These are phyloP conservation scores for Parascedosporium putredinis DNA, from an alignment of 2,329 filamentous ascomycete species.

Conservation along the genomic window DNA sequence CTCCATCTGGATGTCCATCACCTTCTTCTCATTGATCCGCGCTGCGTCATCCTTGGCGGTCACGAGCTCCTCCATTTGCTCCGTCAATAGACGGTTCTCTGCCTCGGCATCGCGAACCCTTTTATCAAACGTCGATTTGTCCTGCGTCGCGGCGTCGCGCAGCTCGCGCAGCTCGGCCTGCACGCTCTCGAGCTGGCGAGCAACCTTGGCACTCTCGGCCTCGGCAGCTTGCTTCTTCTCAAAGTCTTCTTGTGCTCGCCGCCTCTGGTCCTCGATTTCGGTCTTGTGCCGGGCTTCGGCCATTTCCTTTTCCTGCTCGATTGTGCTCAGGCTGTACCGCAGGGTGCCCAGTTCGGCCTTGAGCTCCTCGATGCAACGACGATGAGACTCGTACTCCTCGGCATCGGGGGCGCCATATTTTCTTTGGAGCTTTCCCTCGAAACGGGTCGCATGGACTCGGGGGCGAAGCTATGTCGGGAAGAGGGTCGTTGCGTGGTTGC, in stretches of 20 bases:
- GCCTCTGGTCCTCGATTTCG: slow-evolving; percentile 69
- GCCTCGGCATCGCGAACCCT: slow-evolving; percentile 62
- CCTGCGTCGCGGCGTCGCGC: slow-evolving; percentile 37
- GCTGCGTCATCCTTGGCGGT: slow-evolving; percentile 59
- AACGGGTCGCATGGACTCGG: slow-evolving; percentile 31
- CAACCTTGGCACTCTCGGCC: slow-evolving; percentile 37
- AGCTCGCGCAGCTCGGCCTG: slow-evolving; percentile 41
- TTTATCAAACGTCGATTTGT: slow-evolving; percentile 57
- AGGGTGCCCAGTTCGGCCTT: slow-evolving; percentile 83
- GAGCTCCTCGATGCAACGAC: slow-evolving; percentile 59
- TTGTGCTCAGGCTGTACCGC: slow-evolving; percentile 75
- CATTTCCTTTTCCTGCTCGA: slow-evolving; percentile 81
- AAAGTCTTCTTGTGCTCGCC: slow-evolving; percentile 78
- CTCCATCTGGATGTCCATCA: slow-evolving; percentile 43
- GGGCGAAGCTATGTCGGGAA: slow-evolving; percentile 28
- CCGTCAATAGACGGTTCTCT: slow-evolving; percentile 61
- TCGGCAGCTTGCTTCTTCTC: slow-evolving; percentile 54
- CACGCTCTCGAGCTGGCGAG: slow-evolving; percentile 37
- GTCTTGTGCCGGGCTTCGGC: slow-evolving; percentile 67
- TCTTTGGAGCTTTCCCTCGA: slow-evolving; percentile 50
- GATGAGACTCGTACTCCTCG: slow-evolving; percentile 48
- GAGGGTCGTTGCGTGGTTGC: slow-evolving; percentile 20
- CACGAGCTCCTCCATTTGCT: slow-evolving; percentile 67
- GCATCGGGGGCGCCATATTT: slow-evolving; percentile 49
- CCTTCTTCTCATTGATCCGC: slow-evolving; percentile 45